Evolutionary conservation across 768 basidiomycete species (phyloP), one percentile per base, ranked within the genome.

Genomic region (Termitomyces sp.): DNA sequence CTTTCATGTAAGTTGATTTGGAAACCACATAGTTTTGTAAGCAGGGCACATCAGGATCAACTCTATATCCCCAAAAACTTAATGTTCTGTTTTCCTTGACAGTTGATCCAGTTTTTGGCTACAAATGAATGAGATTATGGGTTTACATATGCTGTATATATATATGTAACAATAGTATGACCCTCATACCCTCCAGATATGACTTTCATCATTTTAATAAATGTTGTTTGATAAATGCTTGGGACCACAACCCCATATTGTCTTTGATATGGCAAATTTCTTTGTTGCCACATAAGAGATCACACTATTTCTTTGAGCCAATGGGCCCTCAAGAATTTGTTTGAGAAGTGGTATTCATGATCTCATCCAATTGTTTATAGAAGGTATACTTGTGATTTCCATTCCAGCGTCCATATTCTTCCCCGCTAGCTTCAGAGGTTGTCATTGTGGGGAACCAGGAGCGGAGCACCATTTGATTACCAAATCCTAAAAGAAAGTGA

Each of bases 401-500:
- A 50, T 54, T 59, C 48, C 58, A 59, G 22, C 42, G 46, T 4
- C 53, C 26, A 39, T 55, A 59, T 22, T 55, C 27, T 20, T 51
- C 53, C 4, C 58, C 48, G 12, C 53, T 37, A 2, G 13, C 43
- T 22, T 59, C 58, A 46, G 43, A 49, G 29, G 29, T 47, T 2
- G 4, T 29, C 9, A n/a, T 3, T 6, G 29, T 31, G 29, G 29
- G 29, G 29, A 31, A 31, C 29, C 29, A 31, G 29, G 9, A 13
- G 27, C 26, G 16, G 5, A 56, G 29, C 29, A 31, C 29, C 29
- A 8, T 31, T 31, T 31, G 29, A 31, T 31, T 4, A 67, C 64
- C 64, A n/a, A n/a, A n/a, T n/a, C n/a, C n/a, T n/a, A n/a, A n/a
- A n/a, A n/a, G n/a, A n/a, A n/a, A n/a, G n/a, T 27, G 26, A 27